phyloP scores from a whole-genome alignment of 2,329 filamentous ascomycete genomes.

The Chaetoscypha palmicola region DNA sequence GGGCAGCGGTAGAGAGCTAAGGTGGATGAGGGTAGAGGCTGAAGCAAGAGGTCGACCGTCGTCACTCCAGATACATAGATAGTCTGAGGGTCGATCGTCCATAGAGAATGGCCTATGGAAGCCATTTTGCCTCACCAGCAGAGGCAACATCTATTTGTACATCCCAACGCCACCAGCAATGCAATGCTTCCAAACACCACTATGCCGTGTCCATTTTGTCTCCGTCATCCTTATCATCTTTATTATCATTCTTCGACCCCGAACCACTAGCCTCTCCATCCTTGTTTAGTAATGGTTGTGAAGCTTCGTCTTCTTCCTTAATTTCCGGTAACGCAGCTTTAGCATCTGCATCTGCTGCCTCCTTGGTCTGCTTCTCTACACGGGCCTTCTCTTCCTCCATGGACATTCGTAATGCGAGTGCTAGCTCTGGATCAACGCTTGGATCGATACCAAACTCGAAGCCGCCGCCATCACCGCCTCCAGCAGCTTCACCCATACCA shows the following conservation, averaged over 20 bases:
- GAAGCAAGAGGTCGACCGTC: too few relatives aligned
- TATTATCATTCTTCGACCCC: slow-evolving; percentile 29
- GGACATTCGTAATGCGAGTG: slow-evolving; percentile 90
- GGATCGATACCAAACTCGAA: slow-evolving; percentile 91
- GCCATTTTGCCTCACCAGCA: too few relatives aligned
- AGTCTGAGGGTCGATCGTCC: too few relatives aligned
- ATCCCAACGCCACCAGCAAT: slow-evolving; percentile 32
- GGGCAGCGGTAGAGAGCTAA: too few relatives aligned
- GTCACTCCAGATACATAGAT: too few relatives aligned
- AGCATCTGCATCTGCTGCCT: slow-evolving; percentile 63
- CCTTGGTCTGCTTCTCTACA: slow-evolving; percentile 76
- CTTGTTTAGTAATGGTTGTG: slow-evolving; percentile 55
- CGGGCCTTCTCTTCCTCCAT: slow-evolving; percentile 97
- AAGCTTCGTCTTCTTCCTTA: slow-evolving; percentile 68
- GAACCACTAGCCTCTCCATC: slow-evolving; percentile 56
- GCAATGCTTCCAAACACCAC: slow-evolving; percentile 18
- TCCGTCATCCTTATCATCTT: slow-evolving; percentile 46
- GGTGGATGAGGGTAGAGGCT: too few relatives aligned
- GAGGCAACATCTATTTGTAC: slow-evolving; percentile 30
- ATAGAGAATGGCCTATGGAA: too few relatives aligned
- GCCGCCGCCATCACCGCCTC: slow-evolving; percentile 49
- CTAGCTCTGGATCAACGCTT: slow-evolving; percentile 84
- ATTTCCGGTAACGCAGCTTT: slow-evolving; percentile 76
- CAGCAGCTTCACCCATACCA: slow-evolving; percentile 44
- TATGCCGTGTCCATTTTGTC: slow-evolving; percentile 93